Evolutionary conservation across 176 grass and related monocot genomes (phyloP).

Genomic region (Eleusine indica): DNA sequence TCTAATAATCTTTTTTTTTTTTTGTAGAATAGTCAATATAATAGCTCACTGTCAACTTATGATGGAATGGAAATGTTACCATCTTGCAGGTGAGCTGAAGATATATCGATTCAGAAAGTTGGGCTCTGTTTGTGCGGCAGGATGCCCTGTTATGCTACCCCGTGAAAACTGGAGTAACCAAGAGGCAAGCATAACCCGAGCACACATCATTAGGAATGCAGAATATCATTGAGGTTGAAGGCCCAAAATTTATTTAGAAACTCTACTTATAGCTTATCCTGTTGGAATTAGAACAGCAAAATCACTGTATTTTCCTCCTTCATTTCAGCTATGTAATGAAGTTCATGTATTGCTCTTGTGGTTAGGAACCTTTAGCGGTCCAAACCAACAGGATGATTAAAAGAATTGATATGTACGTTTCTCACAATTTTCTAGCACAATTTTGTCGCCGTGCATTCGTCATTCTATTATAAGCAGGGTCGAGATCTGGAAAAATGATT

Average conservation of each 20-base stretch:
- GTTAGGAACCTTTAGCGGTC: not conserved
- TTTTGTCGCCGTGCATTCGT: not conserved
- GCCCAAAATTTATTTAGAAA: too few species aligned
- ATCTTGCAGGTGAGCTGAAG: not conserved
- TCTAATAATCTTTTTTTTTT: not conserved
- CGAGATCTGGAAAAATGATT: not conserved
- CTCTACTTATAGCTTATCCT: too few species aligned
- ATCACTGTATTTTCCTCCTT: too few species aligned
- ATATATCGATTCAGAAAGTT: not conserved
- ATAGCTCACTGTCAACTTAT: not conserved
- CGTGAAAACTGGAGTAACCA: not conserved
- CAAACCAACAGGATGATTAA: not conserved
- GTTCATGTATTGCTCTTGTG: not conserved
- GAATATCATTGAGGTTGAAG: too few species aligned
- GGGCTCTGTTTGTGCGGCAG: not conserved
- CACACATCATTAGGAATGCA: too few species aligned
- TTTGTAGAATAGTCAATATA: not conserved
- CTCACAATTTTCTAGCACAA: not conserved
- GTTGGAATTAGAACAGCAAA: too few species aligned
- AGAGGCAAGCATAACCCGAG: too few species aligned
- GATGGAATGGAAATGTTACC: constrained; percentile 2
- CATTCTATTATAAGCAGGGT: not conserved
- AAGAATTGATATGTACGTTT: not conserved
- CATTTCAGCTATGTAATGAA: too few species aligned
- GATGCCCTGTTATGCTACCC: not conserved